phyloP scores from a whole-genome alignment of 2,329 filamentous ascomycete species.

The Orbilia ellipsospora region DNA sequence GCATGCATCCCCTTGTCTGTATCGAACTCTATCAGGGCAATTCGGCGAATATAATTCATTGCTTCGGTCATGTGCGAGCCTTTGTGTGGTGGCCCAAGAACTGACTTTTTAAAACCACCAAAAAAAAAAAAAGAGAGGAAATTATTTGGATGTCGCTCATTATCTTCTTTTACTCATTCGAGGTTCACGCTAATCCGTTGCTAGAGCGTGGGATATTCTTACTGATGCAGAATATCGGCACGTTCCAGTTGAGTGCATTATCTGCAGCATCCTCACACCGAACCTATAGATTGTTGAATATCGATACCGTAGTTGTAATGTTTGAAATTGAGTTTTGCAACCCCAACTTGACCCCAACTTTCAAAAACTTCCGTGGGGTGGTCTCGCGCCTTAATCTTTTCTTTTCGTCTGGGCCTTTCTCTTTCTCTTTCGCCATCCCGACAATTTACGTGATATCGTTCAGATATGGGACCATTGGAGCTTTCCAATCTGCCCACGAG shows the following conservation, averaged over 20 bases:
- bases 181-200: background rate
- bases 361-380: constrained; percentile 23
- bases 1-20: constrained; percentile 41
- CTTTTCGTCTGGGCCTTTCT: background rate
- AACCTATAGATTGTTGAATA: constrained; percentile 27
- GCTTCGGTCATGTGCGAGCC: constrained; percentile 52
- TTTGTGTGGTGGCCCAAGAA: constrained; percentile 3
- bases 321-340: background rate
- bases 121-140: constrained; percentile 13
- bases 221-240: constrained; percentile 17
- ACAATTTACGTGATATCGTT: constrained; percentile 27
- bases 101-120: background rate
- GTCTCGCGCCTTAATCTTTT: too few species aligned
- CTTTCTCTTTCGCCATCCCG: constrained; percentile 15
- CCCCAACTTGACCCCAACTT: background rate
- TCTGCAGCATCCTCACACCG: constrained; percentile 26
- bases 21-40: constrained; percentile 40
- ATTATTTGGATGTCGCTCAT: background rate
- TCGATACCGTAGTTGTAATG: constrained; percentile 2
- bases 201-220: constrained; percentile 27
- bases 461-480: constrained; percentile 41
- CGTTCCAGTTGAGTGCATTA: constrained; percentile 17
- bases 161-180: constrained; percentile 4
- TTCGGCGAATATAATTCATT: constrained; percentile 49
- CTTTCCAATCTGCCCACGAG: constrained; percentile 37